Conservation (phyloP, 140 eudicot genomes). For the Oenanthe javanica region DNA sequence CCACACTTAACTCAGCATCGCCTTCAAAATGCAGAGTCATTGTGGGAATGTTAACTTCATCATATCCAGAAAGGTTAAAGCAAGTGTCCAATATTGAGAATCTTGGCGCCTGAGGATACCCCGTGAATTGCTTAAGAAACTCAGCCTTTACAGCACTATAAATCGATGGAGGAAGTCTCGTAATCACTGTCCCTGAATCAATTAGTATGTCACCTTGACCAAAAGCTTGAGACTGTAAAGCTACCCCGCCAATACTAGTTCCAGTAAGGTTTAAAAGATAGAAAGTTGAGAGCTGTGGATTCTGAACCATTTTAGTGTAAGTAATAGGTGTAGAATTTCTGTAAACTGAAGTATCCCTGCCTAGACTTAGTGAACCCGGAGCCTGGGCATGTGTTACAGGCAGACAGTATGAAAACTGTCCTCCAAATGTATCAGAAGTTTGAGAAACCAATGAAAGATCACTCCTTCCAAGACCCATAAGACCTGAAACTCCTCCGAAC, state of each 20-base stretch:
- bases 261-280: slow-evolving; percentile 80
- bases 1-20: slow-evolving; percentile 44
- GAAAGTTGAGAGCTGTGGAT: slow-evolving; percentile 51
- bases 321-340: slow-evolving; percentile 61
- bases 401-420: slow-evolving; percentile 80
- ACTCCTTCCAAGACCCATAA: slow-evolving; percentile 83
- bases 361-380: slow-evolving; percentile 66
- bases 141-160: slow-evolving; percentile 56
- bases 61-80: slow-evolving; percentile 58
- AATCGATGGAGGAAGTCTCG: slow-evolving; percentile 69
- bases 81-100: slow-evolving; percentile 91
- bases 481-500: slow-evolving; percentile 81
- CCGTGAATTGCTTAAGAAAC: slow-evolving; percentile 70
- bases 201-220: slow-evolving; percentile 50
- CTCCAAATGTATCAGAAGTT: slow-evolving; percentile 48
- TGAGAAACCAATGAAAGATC: slow-evolving; percentile 67
- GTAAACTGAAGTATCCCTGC: slow-evolving; percentile 46
- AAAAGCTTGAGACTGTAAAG: slow-evolving; percentile 42
- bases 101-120: slow-evolving; percentile 67
- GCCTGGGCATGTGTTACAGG: slow-evolving; percentile 47
- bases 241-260: slow-evolving; percentile 57
- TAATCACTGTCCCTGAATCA: slow-evolving; percentile 88
- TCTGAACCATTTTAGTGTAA: slow-evolving; percentile 48
- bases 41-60: slow-evolving; percentile 71
- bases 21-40: slow-evolving; percentile 46